phyloP scores from a whole-genome alignment of 148 eudicot species.

The Rhododendron kiyosumense region DNA sequence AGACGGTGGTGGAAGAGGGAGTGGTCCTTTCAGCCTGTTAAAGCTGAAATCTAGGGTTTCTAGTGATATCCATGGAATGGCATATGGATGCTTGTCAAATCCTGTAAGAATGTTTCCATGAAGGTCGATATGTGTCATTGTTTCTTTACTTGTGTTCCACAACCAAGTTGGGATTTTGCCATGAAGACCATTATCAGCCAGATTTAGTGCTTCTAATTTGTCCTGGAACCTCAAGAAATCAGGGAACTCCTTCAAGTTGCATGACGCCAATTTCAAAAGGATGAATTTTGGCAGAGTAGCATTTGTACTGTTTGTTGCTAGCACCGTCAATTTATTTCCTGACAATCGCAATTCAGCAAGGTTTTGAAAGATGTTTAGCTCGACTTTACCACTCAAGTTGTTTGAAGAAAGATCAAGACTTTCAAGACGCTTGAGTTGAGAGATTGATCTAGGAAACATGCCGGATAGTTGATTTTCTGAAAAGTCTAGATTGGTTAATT shows the following conservation, averaged over 20 bases:
- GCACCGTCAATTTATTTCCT: background rate
- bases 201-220: no score
- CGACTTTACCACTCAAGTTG: slow-evolving; percentile 3
- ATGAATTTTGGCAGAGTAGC: background rate
- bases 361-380: background rate
- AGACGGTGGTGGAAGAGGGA: background rate
- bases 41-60: background rate
- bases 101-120: no score
- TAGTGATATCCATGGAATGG: no score
- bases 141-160: no score
- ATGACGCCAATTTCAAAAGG: background rate
- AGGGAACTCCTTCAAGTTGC: background rate
- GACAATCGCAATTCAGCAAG: background rate
- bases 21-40: background rate
- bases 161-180: no score
- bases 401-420: background rate
- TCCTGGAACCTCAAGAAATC: no score
- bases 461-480: background rate
- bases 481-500: background rate
- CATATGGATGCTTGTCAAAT: no score
- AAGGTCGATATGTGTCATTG: no score
- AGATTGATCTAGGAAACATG: background rate
- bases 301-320: background rate
- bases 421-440: background rate
- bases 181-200: no score